These are phyloP conservation scores for Alternaria ventricosa DNA, from an alignment of 2,329 filamentous ascomycete genomes.

Conservation along the genomic window DNA sequence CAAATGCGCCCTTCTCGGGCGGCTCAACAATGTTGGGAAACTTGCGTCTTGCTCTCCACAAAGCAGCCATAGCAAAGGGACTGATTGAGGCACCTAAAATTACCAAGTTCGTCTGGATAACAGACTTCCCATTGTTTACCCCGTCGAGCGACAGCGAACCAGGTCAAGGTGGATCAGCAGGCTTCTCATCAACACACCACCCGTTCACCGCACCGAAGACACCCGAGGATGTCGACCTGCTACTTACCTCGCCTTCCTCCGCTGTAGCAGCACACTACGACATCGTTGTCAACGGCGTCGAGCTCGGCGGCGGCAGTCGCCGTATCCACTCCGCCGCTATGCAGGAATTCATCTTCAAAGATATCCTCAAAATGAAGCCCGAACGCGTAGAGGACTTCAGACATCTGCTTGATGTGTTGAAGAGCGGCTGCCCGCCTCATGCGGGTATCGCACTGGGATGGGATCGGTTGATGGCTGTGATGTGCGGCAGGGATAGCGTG, in stretches of 20 bases:
- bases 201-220: constrained; percentile 90
- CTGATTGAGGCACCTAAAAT: constrained; percentile 60
- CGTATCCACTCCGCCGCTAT: constrained; percentile 86
- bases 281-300: constrained; percentile 91
- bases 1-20: constrained; percentile 68
- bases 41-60: constrained; percentile 73
- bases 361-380: constrained; percentile 79
- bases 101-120: constrained; percentile 83
- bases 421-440: constrained; percentile 89
- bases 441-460: constrained; percentile 93
- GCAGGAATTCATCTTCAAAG: constrained; percentile 83
- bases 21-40: constrained; percentile 77
- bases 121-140: constrained; percentile 91
- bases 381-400: constrained; percentile 79
- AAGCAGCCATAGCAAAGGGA: constrained; percentile 68
- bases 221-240: constrained; percentile 72
- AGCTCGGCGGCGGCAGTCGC: constrained; percentile 89
- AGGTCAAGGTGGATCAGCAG: constrained; percentile 81
- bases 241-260: constrained; percentile 73
- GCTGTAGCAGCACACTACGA: constrained; percentile 92
- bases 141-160: constrained; percentile 69
- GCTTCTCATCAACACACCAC: constrained; percentile 88
- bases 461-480: constrained; percentile 81
- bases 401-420: constrained; percentile 82
- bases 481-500: constrained; percentile 78